A percentile compares a stretch with the other conserved stretches of the same genome.
phyloP scores from a whole-genome alignment of 495 filamentous ascomycete species.

The Annulohypoxylon stygium region DNA sequence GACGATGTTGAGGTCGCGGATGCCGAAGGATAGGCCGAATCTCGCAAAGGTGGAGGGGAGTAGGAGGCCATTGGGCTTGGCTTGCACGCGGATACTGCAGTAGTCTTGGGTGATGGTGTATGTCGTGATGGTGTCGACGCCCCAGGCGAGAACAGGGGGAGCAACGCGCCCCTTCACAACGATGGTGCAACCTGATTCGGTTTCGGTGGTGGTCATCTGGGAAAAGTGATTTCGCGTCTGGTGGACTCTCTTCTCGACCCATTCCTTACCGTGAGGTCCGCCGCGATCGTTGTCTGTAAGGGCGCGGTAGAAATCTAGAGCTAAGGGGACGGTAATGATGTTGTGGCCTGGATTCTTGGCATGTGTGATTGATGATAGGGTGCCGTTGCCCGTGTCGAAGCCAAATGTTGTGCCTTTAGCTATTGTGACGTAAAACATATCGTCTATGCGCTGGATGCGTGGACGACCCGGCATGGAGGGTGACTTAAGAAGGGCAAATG shows the following conservation, averaged over 20 bases:
- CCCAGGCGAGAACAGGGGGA: conserved; percentile 73
- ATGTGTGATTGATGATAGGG: conserved; percentile 55
- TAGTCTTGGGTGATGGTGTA: conserved; percentile 64
- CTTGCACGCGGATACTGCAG: conserved; percentile 61
- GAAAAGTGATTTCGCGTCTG: conserved; percentile 61
- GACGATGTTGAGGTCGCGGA: conserved; percentile 58
- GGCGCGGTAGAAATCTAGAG: conserved; percentile 64
- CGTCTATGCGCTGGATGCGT: conserved; percentile 37
- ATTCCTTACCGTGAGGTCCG: conserved; percentile 59
- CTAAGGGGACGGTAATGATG: conserved; percentile 60
- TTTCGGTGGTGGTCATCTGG: conserved; percentile 57
- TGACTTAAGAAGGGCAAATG: conserved; percentile 47
- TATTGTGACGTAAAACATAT: conserved; percentile 50
- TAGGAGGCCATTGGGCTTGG: conserved; percentile 53
- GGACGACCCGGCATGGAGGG: conserved; percentile 29
- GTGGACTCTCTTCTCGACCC: conserved; percentile 56
- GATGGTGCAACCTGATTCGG: conserved; percentile 50
- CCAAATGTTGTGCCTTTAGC: conserved; percentile 52
- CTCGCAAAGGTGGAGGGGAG: conserved; percentile 70
- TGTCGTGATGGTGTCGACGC: conserved; percentile 64
- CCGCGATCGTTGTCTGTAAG: conserved; percentile 76
- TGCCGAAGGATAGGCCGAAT: conserved; percentile 66
- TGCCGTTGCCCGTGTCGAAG: conserved; percentile 59
- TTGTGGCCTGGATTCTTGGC: conserved; percentile 43
- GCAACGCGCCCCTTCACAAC: conserved; percentile 64